These are phyloP conservation scores for Trypanosoma congolense DNA, from an alignment of 208 protist species.

Conservation along the genomic window DNA sequence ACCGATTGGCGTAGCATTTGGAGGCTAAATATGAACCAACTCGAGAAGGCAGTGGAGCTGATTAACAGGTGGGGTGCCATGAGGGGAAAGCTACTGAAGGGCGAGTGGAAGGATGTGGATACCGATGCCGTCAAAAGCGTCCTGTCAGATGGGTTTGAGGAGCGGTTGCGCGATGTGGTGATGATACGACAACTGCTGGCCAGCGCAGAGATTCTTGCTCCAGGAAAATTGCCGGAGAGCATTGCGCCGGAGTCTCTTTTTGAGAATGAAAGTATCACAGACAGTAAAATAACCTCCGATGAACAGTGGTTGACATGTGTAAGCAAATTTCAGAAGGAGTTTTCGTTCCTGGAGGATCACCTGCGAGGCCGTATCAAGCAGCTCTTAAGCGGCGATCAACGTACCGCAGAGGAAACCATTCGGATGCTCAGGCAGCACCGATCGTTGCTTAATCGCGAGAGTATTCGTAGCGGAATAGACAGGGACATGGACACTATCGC, in stretches of 20 bases:
- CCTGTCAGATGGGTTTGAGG: conserved; percentile 53
- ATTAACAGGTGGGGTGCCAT: conserved; percentile 70
- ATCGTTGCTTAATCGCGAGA: conserved; percentile 50
- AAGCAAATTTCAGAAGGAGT: conserved; percentile 75
- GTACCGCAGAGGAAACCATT: conserved; percentile 24
- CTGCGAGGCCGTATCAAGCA: conserved; percentile 62
- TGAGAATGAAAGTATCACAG: conserved; percentile 53
- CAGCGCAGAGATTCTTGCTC: conserved; percentile 30
- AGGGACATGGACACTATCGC: conserved; percentile 45
- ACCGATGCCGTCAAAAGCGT: conserved; percentile 69
- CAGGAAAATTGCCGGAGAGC: conserved; percentile 35
- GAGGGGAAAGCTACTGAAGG: conserved; percentile 31
- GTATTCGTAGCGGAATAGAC: conserved; percentile 42
- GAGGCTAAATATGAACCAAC: conserved; percentile 55
- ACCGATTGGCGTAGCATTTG: conserved; percentile 76
- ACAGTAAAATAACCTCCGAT: conserved; percentile 34
- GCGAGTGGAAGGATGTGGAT: conserved; percentile 76
- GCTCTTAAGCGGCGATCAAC: conserved; percentile 26
- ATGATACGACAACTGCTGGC: conserved; percentile 62
- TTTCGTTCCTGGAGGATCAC: conserved; percentile 73
- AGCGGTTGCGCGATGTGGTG: conserved; percentile 59
- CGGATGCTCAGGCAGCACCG: conserved; percentile 47
- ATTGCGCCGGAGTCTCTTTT: conserved; percentile 79
- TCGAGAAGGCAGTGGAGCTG: conserved; percentile 47
- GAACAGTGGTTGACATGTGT: conserved; percentile 49